phyloP scores from a whole-genome alignment of 176 grass and related monocot genomes.

The Lolium rigidum region DNA sequence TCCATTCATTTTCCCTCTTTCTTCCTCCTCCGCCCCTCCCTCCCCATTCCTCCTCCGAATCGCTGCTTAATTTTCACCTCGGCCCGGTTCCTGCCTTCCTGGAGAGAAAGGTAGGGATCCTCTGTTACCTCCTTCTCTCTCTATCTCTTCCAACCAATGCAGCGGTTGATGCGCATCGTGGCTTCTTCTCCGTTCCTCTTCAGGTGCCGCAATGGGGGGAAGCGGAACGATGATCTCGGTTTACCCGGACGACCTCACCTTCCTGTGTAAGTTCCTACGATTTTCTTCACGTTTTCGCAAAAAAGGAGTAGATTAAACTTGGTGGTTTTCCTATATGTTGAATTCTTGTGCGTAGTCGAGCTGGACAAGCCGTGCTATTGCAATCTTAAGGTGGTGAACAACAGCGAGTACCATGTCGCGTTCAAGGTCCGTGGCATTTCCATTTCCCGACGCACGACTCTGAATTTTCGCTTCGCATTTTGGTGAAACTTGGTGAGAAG shows the following conservation, averaged over 20 bases:
- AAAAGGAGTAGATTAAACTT: neutral
- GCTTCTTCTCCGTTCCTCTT: slow-evolving; percentile 32
- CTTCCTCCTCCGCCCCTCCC: slow-evolving; percentile 37
- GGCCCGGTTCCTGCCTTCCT: slow-evolving; percentile 31
- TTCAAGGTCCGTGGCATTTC: slow-evolving; percentile 70
- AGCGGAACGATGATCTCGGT: slow-evolving; percentile 81
- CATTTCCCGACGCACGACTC: slow-evolving; percentile 11
- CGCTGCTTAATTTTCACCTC: slow-evolving; percentile 26
- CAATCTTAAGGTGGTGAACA: slow-evolving; percentile 98
- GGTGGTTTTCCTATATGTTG: neutral
- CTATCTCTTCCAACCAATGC: slow-evolving; percentile 39
- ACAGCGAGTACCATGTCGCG: slow-evolving; percentile 93
- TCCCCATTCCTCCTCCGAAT: slow-evolving; percentile 53
- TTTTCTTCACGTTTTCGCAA: slow-evolving; percentile 11
- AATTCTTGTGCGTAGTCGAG: slow-evolving; percentile 75
- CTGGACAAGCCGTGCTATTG: slow-evolving; percentile 91
- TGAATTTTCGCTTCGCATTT: slow-evolving; percentile 12
- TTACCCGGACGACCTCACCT: slow-evolving; percentile 87
- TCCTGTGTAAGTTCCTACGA: slow-evolving; percentile 69
- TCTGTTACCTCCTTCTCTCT: neutral
- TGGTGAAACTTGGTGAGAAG: slow-evolving; percentile 27
- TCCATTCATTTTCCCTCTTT: slow-evolving; percentile 22
- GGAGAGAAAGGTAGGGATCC: neutral
- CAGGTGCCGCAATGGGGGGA: slow-evolving; percentile 68
- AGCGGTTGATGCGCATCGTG: slow-evolving; percentile 14